phyloP scores from a whole-genome alignment of 2,329 filamentous ascomycete species.

The Magnaporthiopsis poae region DNA sequence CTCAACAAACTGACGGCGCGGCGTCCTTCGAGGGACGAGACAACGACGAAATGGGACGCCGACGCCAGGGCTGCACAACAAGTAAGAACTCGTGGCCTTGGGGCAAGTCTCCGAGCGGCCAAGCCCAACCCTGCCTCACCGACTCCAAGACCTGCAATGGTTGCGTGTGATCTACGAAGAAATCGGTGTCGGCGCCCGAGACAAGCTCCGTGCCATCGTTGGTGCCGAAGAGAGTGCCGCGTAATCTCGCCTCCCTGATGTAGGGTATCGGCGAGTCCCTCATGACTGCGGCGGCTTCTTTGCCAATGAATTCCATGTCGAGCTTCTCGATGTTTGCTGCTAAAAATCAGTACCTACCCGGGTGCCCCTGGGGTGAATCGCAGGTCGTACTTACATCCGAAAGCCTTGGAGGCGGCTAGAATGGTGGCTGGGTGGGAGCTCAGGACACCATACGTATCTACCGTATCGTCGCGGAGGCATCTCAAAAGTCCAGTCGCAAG shows the following conservation, averaged over 20 bases:
- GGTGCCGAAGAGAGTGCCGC: conserved; percentile 24
- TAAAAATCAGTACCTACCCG: conserved; percentile 1
- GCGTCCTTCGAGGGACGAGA: too few relatives aligned
- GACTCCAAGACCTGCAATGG: conserved; percentile 17
- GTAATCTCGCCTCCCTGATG: conserved; percentile 25
- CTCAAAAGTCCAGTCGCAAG: conserved; percentile 25
- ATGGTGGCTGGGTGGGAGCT: conserved; percentile 29
- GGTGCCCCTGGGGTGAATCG: not conserved
- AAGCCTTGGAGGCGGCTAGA: conserved; percentile 23
- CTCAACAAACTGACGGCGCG: too few relatives aligned
- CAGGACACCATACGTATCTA: conserved; percentile 28
- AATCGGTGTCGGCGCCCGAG: conserved; percentile 24
- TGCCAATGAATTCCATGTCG: conserved; percentile 18
- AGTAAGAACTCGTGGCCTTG: conserved; percentile 16
- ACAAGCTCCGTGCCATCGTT: conserved; percentile 21
- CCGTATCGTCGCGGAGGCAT: conserved; percentile 18
- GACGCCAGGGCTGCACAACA: conserved; percentile 6
- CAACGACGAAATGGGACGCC: not conserved
- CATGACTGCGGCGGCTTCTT: conserved; percentile 24
- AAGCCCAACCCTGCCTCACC: conserved; percentile 11
- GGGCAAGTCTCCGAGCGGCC: conserved; percentile 16
- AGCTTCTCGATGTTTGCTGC: conserved; percentile 16
- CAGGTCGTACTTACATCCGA: conserved; percentile 17
- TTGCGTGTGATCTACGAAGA: conserved; percentile 29
- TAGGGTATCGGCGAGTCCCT: conserved; percentile 27